Evolutionary conservation across 768 basidiomycete species (phyloP).

Genomic region (Crassisporium funariophilum): DNA sequence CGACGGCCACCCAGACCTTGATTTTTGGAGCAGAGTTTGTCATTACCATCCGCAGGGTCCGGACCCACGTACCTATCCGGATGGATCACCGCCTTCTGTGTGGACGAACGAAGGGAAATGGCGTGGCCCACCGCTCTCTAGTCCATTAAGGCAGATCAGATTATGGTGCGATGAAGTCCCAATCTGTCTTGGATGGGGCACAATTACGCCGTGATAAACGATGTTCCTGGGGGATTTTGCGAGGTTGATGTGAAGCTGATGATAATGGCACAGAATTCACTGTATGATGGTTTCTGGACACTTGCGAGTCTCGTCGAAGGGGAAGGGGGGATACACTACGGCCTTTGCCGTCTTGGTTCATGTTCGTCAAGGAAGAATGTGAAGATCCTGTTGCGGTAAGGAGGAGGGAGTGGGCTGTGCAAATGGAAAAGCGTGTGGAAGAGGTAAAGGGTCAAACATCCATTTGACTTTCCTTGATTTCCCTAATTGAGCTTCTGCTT

Average conservation of each 20-base stretch:
- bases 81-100: constrained; percentile 24
- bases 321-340: constrained; percentile 12
- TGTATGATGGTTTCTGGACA: constrained; percentile 19
- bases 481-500: no score
- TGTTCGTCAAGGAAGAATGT: constrained; percentile 4
- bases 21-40: constrained; percentile 19
- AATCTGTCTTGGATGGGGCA: background rate
- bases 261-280: constrained; percentile 11
- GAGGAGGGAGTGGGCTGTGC: background rate
- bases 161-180: no score
- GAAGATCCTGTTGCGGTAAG: constrained; percentile 1
- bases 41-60: constrained; percentile 6
- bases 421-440: no score
- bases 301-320: constrained; percentile 11
- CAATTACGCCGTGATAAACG: background rate
- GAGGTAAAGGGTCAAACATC: no score
- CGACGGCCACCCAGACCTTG: constrained; percentile 13
- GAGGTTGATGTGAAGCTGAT: constrained; percentile 27
- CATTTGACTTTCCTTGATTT: no score
- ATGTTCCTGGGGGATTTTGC: constrained; percentile 13
- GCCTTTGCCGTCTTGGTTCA: constrained; percentile 16
- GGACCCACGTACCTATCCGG: constrained; percentile 16
- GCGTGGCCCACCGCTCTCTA: constrained; percentile 8
- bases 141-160: no score
- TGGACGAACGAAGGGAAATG: constrained; percentile 19